phyloP scores from a whole-genome alignment of 306 rosid genomes.

The Elaeagnus macrophylla region DNA sequence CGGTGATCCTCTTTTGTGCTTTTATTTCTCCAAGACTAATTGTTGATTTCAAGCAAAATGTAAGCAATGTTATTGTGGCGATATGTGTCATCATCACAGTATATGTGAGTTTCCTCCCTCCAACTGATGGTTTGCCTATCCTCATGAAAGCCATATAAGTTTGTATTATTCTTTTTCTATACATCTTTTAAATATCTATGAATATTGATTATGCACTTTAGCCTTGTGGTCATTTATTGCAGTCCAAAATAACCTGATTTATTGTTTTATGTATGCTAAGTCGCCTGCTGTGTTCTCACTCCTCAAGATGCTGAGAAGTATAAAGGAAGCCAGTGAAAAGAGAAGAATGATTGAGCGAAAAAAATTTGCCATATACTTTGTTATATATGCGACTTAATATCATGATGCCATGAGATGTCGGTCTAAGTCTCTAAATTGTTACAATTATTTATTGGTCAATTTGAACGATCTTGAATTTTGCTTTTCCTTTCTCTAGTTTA shows the following conservation, averaged over 20 bases:
- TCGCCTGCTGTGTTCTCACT: too few species aligned
- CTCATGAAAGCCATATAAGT: neutral
- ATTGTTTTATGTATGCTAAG: too few species aligned
- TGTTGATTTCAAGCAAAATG: conserved; percentile 7
- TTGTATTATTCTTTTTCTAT: neutral
- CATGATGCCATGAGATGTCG: too few species aligned
- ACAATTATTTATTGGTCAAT: neutral
- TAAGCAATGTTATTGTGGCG: conserved; percentile 18
- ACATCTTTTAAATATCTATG: too few species aligned
- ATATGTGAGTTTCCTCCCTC: conserved; percentile 25
- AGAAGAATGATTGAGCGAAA: too few species aligned
- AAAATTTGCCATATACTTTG: too few species aligned
- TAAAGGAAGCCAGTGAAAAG: too few species aligned
- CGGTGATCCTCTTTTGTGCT: conserved; percentile 26
- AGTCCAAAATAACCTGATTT: too few species aligned
- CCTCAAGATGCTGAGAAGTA: too few species aligned
- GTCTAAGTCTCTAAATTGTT: too few species aligned
- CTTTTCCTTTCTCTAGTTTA: neutral
- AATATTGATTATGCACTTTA: too few species aligned
- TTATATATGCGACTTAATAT: too few species aligned
- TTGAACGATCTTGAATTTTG: neutral
- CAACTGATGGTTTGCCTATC: neutral
- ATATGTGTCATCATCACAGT: conserved; percentile 12
- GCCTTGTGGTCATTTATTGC: neutral
- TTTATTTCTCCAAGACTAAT: conserved; percentile 23